Evolutionary conservation across 148 eudicot species (phyloP).

Genomic region (Dysphania ambrosioides): DNA sequence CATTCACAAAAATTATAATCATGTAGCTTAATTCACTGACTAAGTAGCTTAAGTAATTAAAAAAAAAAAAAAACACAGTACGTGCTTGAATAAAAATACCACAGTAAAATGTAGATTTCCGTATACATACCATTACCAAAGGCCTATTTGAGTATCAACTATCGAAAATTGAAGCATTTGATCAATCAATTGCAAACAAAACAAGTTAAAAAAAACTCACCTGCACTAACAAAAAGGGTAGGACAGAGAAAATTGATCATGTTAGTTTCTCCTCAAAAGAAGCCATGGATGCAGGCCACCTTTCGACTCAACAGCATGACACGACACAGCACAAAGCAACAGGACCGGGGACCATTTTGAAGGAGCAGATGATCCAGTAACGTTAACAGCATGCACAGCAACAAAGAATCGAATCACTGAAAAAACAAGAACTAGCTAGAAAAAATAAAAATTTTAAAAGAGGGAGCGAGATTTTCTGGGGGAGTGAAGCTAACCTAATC

Average conservation of each 20-base stretch:
- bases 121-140: not conserved
- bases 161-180: not conserved
- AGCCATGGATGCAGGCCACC: slow-evolving; percentile 16
- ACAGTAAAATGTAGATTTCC: not conserved
- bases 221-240: too few species aligned
- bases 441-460: slow-evolving; percentile 7
- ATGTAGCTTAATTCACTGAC: too few species aligned
- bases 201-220: too few species aligned
- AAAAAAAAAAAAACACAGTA: not conserved
- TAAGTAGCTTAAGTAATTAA: not conserved
- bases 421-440: too few species aligned
- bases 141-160: not conserved
- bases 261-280: not conserved
- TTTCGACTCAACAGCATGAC: not conserved
- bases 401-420: slow-evolving; percentile 6
- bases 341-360: not conserved
- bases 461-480: not conserved
- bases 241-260: not conserved
- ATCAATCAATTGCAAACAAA: too few species aligned
- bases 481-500: not conserved
- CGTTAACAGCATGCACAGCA: slow-evolving; percentile 37
- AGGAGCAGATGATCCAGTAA: slow-evolving; percentile 5
- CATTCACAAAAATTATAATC: too few species aligned
- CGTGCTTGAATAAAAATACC: too few species aligned
- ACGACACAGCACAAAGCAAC: not conserved